Base-by-base conservation (phyloP, 768 basidiomycete genomes). In the Rhizopogon salebrosus region DNA sequence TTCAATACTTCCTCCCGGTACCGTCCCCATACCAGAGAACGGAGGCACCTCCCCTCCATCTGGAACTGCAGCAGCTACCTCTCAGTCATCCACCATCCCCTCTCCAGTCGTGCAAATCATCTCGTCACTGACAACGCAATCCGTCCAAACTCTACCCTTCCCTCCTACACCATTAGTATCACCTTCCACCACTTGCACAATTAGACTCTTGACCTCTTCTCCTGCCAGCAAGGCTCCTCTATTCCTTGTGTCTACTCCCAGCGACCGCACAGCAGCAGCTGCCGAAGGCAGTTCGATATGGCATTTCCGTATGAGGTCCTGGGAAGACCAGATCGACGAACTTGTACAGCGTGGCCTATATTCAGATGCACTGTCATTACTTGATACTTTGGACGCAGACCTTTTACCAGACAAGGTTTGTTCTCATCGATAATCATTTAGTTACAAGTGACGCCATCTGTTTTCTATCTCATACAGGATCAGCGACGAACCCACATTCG, bases 241-340 rank as follows among this genome's bases (percentile, higher is more conserved):
- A 0, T 89, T 81, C 58, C 67, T 89, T 31, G 64, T 89, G 4
- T 84, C 85, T 3, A 89, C 89, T 0, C 91, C 92, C 0, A 79
- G 75, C 2, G 94, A 95, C 57, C 83, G 83, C 54, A 70, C 79
- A 2, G 71, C 80, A 1, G 81, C 85, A 2, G 66, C 81, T 5
- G 67, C 77, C 2, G 86, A 93, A 59, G 92, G 93, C 2, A 87
- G 83, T 55, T 78, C 81, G 1, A 74, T 98, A 56, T 95, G 92
- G 92, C 74, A 75, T 27, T 72, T 95, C 45, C 57, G 62, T 7
- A 85, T 93, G 78, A 80, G 77, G 57, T 71, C 85, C 0, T 89
- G 92, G 86, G 76, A 80, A 6, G 80, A 84, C 20, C 91, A 95
- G 60, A 77, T 97, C 14, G 92, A 95, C 56, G 91, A 95, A 60